These are phyloP conservation scores for Termitomyces sp. DNA, from an alignment of 768 basidiomycete species.

Conservation along the genomic window DNA sequence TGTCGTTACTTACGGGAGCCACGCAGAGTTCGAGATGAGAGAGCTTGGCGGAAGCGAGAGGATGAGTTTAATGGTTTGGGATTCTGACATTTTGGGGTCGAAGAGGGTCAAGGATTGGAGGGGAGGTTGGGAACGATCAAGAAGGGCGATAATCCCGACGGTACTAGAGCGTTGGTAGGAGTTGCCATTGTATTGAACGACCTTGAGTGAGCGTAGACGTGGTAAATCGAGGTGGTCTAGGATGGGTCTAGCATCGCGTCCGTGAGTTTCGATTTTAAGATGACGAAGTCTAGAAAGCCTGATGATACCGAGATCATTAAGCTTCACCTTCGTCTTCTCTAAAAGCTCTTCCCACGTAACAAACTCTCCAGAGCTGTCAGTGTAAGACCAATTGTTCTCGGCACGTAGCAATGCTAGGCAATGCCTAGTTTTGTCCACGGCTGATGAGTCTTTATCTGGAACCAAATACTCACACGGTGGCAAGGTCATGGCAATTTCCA, in stretches of 20 bases:
- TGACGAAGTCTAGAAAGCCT: slow-evolving; percentile 3
- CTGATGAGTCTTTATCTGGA: too few species aligned
- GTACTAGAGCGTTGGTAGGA: background rate
- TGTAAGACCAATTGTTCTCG: too few species aligned
- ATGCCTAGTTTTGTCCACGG: too few species aligned
- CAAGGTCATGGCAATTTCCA: slow-evolving; percentile 3
- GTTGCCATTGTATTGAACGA: background rate
- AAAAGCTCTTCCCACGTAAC: too few species aligned
- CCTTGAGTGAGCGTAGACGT: background rate
- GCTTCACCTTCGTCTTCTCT: too few species aligned
- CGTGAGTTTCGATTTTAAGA: slow-evolving; percentile 8
- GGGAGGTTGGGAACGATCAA: background rate
- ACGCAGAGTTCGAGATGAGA: background rate
- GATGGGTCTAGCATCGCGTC: background rate
- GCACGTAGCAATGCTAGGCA: too few species aligned
- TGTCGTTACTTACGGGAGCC: background rate
- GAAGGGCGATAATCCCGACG: slow-evolving; percentile 1
- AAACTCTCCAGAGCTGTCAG: too few species aligned
- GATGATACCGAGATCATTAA: background rate
- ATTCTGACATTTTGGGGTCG: slow-evolving; percentile 3
- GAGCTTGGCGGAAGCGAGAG: background rate
- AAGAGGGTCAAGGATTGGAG: slow-evolving; percentile 2
- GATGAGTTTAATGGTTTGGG: slow-evolving; percentile 1
- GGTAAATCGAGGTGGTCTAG: slow-evolving; percentile 2
- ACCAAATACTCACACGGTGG: background rate